Conservation (phyloP, 805 yeast genomes). For the Hanseniaspora thailandica region DNA sequence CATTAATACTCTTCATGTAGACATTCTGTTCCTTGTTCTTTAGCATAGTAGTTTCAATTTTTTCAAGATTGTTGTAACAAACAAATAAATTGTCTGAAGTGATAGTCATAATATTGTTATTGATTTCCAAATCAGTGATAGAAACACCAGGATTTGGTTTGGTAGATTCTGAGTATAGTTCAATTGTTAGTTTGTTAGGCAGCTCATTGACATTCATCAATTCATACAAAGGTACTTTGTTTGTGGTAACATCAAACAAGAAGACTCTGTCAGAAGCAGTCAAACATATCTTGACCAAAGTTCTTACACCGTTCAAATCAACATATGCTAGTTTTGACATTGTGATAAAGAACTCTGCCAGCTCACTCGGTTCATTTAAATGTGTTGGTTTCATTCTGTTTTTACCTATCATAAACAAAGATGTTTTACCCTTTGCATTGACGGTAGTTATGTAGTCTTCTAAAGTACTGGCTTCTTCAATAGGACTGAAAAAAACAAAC, state of each 20-base stretch:
- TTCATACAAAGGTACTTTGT: constrained; percentile 37
- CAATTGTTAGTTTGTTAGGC: constrained; percentile 31
- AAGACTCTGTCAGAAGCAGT: constrained; percentile 65
- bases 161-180: constrained; percentile 27
- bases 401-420: constrained; percentile 39
- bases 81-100: constrained; percentile 75
- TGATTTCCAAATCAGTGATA: constrained; percentile 49
- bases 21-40: constrained; percentile 21
- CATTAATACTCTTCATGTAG: constrained; percentile 23
- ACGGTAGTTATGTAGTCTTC: constrained; percentile 57
- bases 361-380: constrained; percentile 29
- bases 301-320: constrained; percentile 35
- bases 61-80: constrained; percentile 43
- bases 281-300: constrained; percentile 32
- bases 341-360: constrained; percentile 46
- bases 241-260: constrained; percentile 53
- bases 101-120: constrained; percentile 55
- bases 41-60: constrained; percentile 20
- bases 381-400: constrained; percentile 26
- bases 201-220: constrained; percentile 30
- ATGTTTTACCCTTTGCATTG: constrained; percentile 59
- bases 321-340: constrained; percentile 52
- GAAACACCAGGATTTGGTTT: constrained; percentile 41
- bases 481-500: constrained; percentile 37
- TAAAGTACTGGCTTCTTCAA: constrained; percentile 41